These are phyloP conservation scores for Syzygium aqueum DNA, from an alignment of 345 rosid genomes.

Conservation along the genomic window DNA sequence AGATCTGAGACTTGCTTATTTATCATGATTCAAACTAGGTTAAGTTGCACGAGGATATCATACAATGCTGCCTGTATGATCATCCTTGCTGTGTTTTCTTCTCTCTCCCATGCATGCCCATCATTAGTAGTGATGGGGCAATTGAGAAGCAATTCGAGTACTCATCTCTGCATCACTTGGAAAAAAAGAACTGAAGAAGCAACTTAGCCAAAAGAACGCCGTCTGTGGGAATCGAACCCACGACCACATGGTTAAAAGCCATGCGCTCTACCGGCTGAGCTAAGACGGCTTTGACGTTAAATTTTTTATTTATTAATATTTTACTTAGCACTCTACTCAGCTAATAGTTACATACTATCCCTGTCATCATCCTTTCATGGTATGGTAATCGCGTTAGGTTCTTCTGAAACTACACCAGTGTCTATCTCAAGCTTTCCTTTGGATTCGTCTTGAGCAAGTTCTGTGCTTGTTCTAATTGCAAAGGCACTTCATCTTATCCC, in stretches of 20 bases:
- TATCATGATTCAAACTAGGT: neutral
- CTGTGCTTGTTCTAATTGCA: neutral
- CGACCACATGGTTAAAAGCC: slow-evolving; percentile 82
- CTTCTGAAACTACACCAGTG: neutral
- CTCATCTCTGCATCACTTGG: too few species aligned
- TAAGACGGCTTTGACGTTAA: slow-evolving; percentile 23
- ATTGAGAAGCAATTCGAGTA: neutral
- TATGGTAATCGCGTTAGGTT: neutral
- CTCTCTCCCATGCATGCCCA: neutral
- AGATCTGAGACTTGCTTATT: neutral
- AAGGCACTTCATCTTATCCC: neutral
- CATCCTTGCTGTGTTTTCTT: neutral
- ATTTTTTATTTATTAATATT: neutral
- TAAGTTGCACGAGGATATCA: neutral
- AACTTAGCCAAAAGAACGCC: slow-evolving; percentile 15
- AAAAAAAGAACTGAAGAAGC: too few species aligned
- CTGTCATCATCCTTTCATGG: neutral
- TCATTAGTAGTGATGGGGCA: neutral
- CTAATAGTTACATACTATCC: neutral
- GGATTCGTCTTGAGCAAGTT: neutral
- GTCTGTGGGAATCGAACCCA: slow-evolving; percentile 79
- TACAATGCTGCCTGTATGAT: neutral
- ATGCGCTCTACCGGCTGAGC: slow-evolving; percentile 84
- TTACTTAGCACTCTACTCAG: accelerated
- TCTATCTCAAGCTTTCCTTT: neutral